phyloP scores from a whole-genome alignment of 768 basidiomycete species.

The Pilatotrama ljubarskyi region DNA sequence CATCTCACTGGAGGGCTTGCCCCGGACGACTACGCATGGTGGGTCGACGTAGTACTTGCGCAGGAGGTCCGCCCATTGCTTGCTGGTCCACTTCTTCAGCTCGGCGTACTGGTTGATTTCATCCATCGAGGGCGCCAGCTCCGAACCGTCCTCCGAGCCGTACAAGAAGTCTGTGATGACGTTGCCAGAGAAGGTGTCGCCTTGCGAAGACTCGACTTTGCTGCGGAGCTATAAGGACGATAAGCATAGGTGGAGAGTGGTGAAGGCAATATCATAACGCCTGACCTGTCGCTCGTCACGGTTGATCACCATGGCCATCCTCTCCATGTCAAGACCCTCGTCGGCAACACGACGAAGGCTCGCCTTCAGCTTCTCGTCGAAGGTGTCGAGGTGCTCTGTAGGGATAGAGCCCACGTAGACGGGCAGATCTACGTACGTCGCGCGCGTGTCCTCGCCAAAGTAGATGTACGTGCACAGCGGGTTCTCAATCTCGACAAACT shows the following conservation, averaged over 20 bases:
- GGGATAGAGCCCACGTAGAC: conserved; percentile 86
- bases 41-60: conserved; percentile 80
- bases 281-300: conserved; percentile 84
- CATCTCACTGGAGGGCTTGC: conserved; percentile 84
- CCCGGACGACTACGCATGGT: conserved; percentile 72
- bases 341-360: conserved; percentile 69
- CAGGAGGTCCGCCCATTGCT: conserved; percentile 78
- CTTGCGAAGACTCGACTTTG: conserved; percentile 79
- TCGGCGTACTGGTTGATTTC: conserved; percentile 72
- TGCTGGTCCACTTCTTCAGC: conserved; percentile 69
- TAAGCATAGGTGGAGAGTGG: not conserved
- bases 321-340: conserved; percentile 84
- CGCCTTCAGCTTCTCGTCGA: conserved; percentile 64
- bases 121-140: conserved; percentile 70
- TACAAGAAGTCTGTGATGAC: conserved; percentile 87
- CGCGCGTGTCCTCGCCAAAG: conserved; percentile 75
- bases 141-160: conserved; percentile 78
- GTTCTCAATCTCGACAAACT: conserved; percentile 87
- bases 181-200: conserved; percentile 72
- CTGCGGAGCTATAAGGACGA: conserved; percentile 64
- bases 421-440: conserved; percentile 69
- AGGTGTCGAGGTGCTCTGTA: conserved; percentile 69
- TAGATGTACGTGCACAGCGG: conserved; percentile 90
- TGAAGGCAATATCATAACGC: no score
- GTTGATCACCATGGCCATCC: conserved; percentile 85